Conservation (phyloP, 352 stramenopile genomes). For the Phytopythium cucurbitacearum region DNA sequence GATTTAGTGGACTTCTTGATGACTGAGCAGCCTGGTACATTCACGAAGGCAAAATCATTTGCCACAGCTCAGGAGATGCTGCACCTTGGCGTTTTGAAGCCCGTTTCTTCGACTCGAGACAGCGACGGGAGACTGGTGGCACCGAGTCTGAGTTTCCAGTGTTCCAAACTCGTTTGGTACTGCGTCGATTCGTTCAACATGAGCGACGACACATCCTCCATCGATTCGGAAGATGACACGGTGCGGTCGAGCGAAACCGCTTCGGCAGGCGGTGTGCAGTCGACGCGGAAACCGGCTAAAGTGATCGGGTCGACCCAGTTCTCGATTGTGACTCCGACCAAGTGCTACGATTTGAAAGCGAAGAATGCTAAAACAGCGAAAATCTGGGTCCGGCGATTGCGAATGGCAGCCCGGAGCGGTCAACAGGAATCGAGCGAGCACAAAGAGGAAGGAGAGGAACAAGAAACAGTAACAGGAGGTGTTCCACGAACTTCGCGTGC, state of each 20-base stretch:
- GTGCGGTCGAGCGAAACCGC: constrained; percentile 18
- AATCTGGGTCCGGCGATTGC: constrained; percentile 63
- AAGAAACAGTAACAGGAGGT: neutral
- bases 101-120: constrained; percentile 8
- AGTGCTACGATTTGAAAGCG: constrained; percentile 83
- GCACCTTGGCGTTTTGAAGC: constrained; percentile 58
- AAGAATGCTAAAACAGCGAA: constrained; percentile 69
- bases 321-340: constrained; percentile 82
- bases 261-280: constrained; percentile 23
- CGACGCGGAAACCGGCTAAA: constrained; percentile 12
- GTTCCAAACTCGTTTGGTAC: constrained; percentile 78
- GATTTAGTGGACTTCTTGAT: constrained; percentile 76
- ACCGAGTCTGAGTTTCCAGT: constrained; percentile 50
- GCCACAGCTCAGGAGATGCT: constrained; percentile 76
- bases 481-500: constrained; percentile 1
- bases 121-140: constrained; percentile 13
- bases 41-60: constrained; percentile 60
- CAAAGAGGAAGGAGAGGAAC: neutral
- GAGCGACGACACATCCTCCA: constrained; percentile 60
- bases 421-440: neutral
- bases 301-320: constrained; percentile 69
- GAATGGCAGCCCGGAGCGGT: constrained; percentile 40
- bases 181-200: constrained; percentile 74
- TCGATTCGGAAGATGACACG: constrained; percentile 63
- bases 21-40: constrained; percentile 36